These are phyloP conservation scores for Salix caprea DNA, from an alignment of 345 rosid genomes.

Conservation along the genomic window DNA sequence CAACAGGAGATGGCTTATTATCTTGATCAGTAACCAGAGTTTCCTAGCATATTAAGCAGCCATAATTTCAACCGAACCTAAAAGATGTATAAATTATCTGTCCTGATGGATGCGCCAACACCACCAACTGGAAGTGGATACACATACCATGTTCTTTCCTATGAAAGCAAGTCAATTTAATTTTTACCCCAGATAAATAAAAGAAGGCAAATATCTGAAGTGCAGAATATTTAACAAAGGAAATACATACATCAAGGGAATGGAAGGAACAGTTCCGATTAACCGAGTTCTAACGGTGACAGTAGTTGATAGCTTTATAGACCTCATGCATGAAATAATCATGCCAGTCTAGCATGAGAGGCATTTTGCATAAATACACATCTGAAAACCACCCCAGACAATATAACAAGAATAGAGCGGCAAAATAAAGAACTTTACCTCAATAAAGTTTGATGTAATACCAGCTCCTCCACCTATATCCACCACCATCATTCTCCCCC, in stretches of 20 bases:
- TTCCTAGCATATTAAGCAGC: not conserved
- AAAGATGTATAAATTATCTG: not conserved
- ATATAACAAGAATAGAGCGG: conserved; percentile 5
- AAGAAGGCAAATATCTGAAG: not conserved
- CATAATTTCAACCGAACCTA: not conserved
- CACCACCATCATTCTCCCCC: conserved; percentile 10
- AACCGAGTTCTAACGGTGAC: not conserved
- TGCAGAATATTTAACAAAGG: not conserved
- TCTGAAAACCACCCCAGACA: conserved; percentile 15
- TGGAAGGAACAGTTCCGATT: not conserved
- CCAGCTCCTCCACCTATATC: conserved; percentile 16
- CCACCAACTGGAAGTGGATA: not conserved
- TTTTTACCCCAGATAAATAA: not conserved
- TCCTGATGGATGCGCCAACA: not conserved
- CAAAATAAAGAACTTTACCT: conserved; percentile 30
- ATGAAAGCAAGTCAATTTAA: not conserved
- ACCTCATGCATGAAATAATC: conserved; percentile 12
- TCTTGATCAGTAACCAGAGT: not conserved
- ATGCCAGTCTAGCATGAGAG: conserved; percentile 9
- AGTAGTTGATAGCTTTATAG: not conserved
- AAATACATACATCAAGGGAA: not conserved
- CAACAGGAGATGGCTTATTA: not conserved
- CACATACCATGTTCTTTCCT: not conserved
- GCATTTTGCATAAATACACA: conserved; percentile 14
- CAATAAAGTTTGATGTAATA: conserved; percentile 10